Conservation (phyloP, 768 basidiomycete species). For the Kwoniella botswanensis region DNA sequence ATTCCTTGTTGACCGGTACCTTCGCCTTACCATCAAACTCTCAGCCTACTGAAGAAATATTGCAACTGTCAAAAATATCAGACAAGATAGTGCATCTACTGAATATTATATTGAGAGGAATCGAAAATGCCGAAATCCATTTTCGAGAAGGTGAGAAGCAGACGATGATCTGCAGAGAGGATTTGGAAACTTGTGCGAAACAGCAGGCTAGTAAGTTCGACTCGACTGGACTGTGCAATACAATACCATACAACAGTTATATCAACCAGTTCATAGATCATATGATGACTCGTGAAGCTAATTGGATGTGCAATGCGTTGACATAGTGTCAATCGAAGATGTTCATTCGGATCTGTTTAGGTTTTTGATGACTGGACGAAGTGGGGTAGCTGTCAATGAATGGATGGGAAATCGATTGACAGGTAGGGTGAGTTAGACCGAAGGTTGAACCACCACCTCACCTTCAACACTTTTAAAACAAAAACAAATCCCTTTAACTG, state of each 20-base stretch:
- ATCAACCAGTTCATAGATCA: no score
- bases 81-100: constrained; percentile 32
- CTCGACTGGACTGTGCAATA: neutral
- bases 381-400: constrained; percentile 39
- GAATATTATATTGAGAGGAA: constrained; percentile 36
- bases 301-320: no score
- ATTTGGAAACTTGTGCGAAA: constrained; percentile 46
- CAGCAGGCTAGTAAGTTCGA: constrained; percentile 45
- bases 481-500: no score
- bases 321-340: constrained; percentile 34
- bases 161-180: constrained; percentile 51
- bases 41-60: neutral
- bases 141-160: constrained; percentile 47
- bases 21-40: constrained; percentile 16
- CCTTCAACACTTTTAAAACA: neutral
- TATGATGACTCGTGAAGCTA: no score
- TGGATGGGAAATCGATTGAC: constrained; percentile 51
- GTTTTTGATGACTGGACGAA: constrained; percentile 45
- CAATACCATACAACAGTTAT: no score
- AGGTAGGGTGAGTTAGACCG: constrained; percentile 30
- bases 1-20: constrained; percentile 40
- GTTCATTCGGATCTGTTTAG: constrained; percentile 48
- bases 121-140: constrained; percentile 34
- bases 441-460: neutral
- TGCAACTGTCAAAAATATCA: constrained; percentile 27